Evolutionary conservation across 2,329 filamentous ascomycete genomes (phyloP).

Genomic region (Penicillium brevicompactum): DNA sequence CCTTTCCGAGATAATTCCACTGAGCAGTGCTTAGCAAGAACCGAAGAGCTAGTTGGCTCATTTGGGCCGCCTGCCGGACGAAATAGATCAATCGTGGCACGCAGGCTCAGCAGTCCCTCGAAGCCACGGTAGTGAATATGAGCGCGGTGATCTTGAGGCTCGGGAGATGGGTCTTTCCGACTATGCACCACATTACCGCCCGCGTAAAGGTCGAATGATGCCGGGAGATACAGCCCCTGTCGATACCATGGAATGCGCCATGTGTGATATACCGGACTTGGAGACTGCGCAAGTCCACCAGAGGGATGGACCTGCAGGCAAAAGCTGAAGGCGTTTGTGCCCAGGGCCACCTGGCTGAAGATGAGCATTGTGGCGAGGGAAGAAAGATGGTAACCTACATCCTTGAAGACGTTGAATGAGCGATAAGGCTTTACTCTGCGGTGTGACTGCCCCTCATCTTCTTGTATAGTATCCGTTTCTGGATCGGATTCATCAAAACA

Average conservation of each 20-base stretch:
- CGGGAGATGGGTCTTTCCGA: conserved; percentile 1
- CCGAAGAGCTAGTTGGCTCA: neutral
- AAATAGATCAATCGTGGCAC: neutral
- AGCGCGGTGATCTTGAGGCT: neutral
- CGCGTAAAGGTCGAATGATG: conserved; percentile 3
- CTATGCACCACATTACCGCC: conserved; percentile 5
- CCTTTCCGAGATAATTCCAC: neutral
- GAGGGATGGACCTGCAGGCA: conserved; percentile 11
- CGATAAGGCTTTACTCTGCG: neutral
- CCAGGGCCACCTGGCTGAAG: neutral
- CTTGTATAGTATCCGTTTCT: neutral
- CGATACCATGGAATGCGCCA: conserved; percentile 3
- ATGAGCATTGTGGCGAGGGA: neutral
- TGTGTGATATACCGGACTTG: conserved; percentile 10
- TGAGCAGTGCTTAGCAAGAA: neutral
- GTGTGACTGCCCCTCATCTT: neutral
- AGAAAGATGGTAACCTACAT: neutral
- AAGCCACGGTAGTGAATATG: conserved; percentile 8
- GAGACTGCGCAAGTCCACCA: conserved; percentile 3
- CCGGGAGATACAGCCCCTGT: conserved; percentile 4
- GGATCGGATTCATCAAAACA: neutral
- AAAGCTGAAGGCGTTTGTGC: conserved; percentile 6
- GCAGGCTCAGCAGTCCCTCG: conserved; percentile 3
- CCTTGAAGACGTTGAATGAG: conserved; percentile 9
- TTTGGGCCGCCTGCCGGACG: neutral